These are phyloP conservation scores for Litchi chinensis DNA, from an alignment of 345 rosid genomes.

Conservation along the genomic window DNA sequence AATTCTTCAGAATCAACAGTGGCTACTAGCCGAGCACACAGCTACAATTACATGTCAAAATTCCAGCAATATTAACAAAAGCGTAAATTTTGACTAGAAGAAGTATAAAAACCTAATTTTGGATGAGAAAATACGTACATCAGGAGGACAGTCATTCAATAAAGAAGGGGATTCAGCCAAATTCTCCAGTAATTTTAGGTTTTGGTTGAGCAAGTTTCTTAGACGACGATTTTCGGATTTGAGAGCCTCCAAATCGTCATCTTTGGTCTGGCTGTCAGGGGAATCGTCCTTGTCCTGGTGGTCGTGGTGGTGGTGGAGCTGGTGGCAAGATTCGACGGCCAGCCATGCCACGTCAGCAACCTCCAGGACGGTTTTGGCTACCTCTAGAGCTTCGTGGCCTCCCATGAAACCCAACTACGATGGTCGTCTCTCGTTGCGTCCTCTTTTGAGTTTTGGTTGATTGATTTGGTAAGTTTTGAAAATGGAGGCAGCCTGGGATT, in stretches of 20 bases:
- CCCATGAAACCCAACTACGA: conserved; percentile 35
- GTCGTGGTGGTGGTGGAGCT: conserved; percentile 49
- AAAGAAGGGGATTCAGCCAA: conserved; percentile 70
- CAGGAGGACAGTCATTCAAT: conserved; percentile 69
- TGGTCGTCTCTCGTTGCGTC: conserved; percentile 18
- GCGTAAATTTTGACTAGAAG: too few relatives aligned
- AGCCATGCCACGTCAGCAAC: conserved; percentile 96
- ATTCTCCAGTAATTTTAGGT: conserved; percentile 68
- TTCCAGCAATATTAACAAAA: background rate
- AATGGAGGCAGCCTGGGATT: too few relatives aligned
- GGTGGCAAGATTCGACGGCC: conserved; percentile 68
- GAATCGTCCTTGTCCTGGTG: conserved; percentile 23
- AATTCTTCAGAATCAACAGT: conserved; percentile 74
- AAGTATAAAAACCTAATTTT: too few relatives aligned
- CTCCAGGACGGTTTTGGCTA: conserved; percentile 88
- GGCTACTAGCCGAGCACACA: conserved; percentile 58
- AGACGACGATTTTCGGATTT: conserved; percentile 67
- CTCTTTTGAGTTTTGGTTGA: too few relatives aligned
- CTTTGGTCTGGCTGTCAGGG: background rate
- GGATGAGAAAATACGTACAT: conserved; percentile 48
- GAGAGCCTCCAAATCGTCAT: conserved; percentile 62
- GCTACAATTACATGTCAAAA: conserved; percentile 33
- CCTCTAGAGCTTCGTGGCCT: conserved; percentile 70
- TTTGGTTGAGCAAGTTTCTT: conserved; percentile 62
- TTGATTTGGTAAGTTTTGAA: background rate